phyloP scores from a whole-genome alignment of 1,284 basidiomycete genomes.

The Spongispora temasekensis region DNA sequence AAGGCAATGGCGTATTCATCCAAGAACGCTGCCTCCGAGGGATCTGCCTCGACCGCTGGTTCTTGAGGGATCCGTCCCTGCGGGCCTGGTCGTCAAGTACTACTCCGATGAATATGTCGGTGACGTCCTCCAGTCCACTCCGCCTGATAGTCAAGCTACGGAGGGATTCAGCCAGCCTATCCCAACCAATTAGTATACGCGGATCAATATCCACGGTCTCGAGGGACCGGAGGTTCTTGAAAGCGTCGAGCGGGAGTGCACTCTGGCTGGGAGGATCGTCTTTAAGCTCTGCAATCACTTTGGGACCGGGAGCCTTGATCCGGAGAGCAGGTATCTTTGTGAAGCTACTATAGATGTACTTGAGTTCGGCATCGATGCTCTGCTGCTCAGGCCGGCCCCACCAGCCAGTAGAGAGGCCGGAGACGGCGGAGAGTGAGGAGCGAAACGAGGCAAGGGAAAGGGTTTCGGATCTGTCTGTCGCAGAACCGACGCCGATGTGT shows the following conservation, averaged over 20 bases:
- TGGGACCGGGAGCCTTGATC: slow-evolving; percentile 60
- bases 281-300: slow-evolving; percentile 68
- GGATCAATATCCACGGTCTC: slow-evolving; percentile 84
- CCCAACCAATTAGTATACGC: slow-evolving; percentile 83
- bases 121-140: slow-evolving; percentile 83
- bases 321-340: slow-evolving; percentile 82
- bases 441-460: slow-evolving; percentile 79
- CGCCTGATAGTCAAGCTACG: slow-evolving; percentile 73
- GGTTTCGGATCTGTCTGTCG: slow-evolving; percentile 68
- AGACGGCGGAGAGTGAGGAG: slow-evolving; percentile 77
- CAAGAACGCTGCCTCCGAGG: slow-evolving; percentile 51
- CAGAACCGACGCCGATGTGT: slow-evolving; percentile 49
- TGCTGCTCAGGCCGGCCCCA: slow-evolving; percentile 62
- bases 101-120: slow-evolving; percentile 75
- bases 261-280: slow-evolving; percentile 74
- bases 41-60: slow-evolving; percentile 48
- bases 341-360: slow-evolving; percentile 84
- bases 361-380: slow-evolving; percentile 72
- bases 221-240: slow-evolving; percentile 80
- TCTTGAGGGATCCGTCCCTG: slow-evolving; percentile 53
- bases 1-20: slow-evolving; percentile 53
- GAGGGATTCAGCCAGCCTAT: slow-evolving; percentile 70
- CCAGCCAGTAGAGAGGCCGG: slow-evolving; percentile 70
- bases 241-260: slow-evolving; percentile 78
- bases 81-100: slow-evolving; percentile 74